Evolutionary conservation across 2,329 filamentous ascomycete genomes (phyloP), one percentile per base, ranked within the genome.

Genomic region (Endoconidiophora polonica): DNA sequence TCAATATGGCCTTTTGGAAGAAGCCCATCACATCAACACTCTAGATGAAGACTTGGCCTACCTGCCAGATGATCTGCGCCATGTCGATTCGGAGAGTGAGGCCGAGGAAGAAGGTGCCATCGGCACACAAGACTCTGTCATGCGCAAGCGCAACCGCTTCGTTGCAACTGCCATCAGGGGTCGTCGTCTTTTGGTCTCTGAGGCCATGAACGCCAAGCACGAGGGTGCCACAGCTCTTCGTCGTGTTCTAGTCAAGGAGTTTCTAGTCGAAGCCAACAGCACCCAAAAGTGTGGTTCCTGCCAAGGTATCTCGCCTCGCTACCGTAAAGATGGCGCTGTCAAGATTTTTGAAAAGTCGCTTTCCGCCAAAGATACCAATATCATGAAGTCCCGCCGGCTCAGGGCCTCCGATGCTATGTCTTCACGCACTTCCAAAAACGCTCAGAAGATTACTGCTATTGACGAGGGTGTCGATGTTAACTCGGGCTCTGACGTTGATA

Each of bases 301-400:
- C 57, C 66, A 69, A 46, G 83, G 83, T 24, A 77, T 91, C 54
- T 88, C 83, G 12, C 88, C 87, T 9, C 71, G 72, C 2, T 96
- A 86, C 65, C 80, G 90, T 58, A 95, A 94, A 63, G 90, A 98
- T 59, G 76, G 83, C 41, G 91, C 79, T 59, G 83, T 88, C 60
- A 98, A 96, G 65, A 87, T 98, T 49, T 98, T 96, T 64, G 81
- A 90, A 61, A 91, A 84, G 60, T 71, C 83, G 2, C 67, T 95
- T 51, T 76, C 73, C 44, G 65, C 73, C 44, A 94, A 93, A 63
- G 79, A 91, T 36, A 78, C 79, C 61, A 74, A 78, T 40, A 79
- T 81, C 54, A 94, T 94, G 83, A 73, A 79, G 2, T 77, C 83
- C 54, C 69, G 68, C 44, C 72, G 69, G 46, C 76, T 87, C 60